Conservation (phyloP, 2,329 filamentous ascomycete genomes). For the Didymosphaeria variabile region DNA sequence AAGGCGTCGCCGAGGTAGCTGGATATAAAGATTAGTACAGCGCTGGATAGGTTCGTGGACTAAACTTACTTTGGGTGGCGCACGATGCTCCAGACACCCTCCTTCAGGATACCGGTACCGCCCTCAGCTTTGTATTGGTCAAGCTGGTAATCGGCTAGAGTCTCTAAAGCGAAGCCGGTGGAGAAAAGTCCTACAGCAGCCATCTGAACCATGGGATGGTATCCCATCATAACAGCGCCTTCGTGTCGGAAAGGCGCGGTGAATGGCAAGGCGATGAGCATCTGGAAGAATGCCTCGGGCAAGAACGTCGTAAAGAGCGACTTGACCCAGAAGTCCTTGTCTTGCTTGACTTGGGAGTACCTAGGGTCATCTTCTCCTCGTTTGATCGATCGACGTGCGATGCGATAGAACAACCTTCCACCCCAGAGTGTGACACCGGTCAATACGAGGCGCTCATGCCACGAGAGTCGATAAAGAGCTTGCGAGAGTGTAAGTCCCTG, state of each 20-base stretch:
- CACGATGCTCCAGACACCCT: slow-evolving; percentile 70
- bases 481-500: slow-evolving; percentile 57
- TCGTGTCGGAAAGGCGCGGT: slow-evolving; percentile 63
- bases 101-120: slow-evolving; percentile 56
- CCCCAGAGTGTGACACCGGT: slow-evolving; percentile 68
- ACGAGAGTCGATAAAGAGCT: slow-evolving; percentile 60
- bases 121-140: slow-evolving; percentile 58
- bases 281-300: slow-evolving; percentile 66
- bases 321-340: slow-evolving; percentile 65
- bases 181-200: slow-evolving; percentile 64
- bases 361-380: slow-evolving; percentile 65
- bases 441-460: slow-evolving; percentile 65
- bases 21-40: slow-evolving; percentile 4
- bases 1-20: slow-evolving; percentile 70
- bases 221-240: slow-evolving; percentile 48
- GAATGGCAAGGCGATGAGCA: slow-evolving; percentile 65
- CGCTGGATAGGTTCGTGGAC: not conserved
- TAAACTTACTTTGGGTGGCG: slow-evolving; percentile 67
- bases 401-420: slow-evolving; percentile 63
- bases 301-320: slow-evolving; percentile 64
- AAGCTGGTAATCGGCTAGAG: slow-evolving; percentile 66
- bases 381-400: slow-evolving; percentile 59
- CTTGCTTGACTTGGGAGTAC: slow-evolving; percentile 63
- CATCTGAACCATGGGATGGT: slow-evolving; percentile 48
- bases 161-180: slow-evolving; percentile 65